Conservation (phyloP, 2,329 filamentous ascomycete genomes). For the Tolypocladium capitatum region DNA sequence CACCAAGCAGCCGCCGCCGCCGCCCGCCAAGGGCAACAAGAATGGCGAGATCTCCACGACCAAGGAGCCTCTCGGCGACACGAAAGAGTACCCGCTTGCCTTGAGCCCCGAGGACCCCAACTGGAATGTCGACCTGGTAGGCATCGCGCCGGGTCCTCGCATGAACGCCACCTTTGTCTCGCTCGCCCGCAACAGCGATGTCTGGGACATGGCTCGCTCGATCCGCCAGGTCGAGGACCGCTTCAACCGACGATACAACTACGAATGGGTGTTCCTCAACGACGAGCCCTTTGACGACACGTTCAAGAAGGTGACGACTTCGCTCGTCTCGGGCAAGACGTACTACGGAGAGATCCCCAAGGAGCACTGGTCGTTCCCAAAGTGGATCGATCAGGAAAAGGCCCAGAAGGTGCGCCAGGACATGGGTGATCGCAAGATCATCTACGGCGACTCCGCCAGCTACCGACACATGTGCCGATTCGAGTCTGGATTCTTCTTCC, state of each 20-base stretch:
- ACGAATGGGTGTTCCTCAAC: constrained; percentile 99
- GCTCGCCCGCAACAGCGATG: constrained; percentile 78
- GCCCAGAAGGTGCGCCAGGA: constrained; percentile 83
- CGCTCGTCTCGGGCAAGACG: constrained; percentile 84
- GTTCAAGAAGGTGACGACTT: constrained; percentile 84
- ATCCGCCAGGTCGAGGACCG: constrained; percentile 96
- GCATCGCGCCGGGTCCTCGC: constrained; percentile 51
- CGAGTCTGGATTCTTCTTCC: constrained; percentile 99
- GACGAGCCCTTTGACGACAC: constrained; percentile 85
- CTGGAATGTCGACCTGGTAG: constrained; percentile 36
- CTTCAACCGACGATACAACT: constrained; percentile 93
- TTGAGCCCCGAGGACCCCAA: constrained; percentile 38
- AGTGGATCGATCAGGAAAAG: constrained; percentile 90
- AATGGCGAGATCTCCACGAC: constrained; percentile 12
- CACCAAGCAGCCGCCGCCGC: background rate
- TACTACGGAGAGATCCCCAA: constrained; percentile 79
- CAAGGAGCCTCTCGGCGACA: constrained; percentile 11
- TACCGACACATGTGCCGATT: constrained; percentile 99
- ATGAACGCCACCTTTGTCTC: constrained; percentile 98
- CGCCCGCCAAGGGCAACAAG: constrained; percentile 9
- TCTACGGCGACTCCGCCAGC: constrained; percentile 92
- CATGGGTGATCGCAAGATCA: constrained; percentile 89
- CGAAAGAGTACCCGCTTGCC: constrained; percentile 33
- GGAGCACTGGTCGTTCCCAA: constrained; percentile 96
- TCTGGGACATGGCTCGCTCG: constrained; percentile 94